Conservation (phyloP, 129 eudicot species). For the Ambrosia trifida region DNA sequence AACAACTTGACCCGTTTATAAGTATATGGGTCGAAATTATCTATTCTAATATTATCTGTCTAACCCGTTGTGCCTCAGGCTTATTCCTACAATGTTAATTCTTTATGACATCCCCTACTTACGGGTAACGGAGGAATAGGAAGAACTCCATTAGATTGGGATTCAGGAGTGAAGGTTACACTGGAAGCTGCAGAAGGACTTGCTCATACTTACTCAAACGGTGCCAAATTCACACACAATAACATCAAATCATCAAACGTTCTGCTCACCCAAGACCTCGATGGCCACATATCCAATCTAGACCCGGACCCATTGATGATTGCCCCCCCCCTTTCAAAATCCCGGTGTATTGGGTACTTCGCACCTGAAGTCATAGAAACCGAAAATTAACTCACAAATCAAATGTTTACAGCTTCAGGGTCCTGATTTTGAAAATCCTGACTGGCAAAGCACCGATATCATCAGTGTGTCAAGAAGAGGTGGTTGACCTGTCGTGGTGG, state of each 20-base stretch:
- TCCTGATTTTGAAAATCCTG: constrained; percentile 72
- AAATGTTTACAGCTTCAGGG: constrained; percentile 92
- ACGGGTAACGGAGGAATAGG: constrained; percentile 68
- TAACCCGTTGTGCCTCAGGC: no score
- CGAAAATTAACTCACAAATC: constrained; percentile 67
- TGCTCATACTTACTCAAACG: constrained; percentile 65
- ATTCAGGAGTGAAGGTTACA: constrained; percentile 60
- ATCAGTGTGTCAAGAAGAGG: constrained; percentile 53
- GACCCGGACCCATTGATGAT: constrained; percentile 67
- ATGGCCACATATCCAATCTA: constrained; percentile 61
- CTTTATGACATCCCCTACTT: neutral
- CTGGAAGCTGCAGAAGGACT: constrained; percentile 77
- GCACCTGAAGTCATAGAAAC: constrained; percentile 87
- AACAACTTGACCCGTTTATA: neutral
- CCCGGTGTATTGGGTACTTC: constrained; percentile 59
- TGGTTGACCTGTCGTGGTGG: constrained; percentile 84
- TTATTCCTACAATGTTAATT: neutral
- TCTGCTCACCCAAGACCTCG: constrained; percentile 57
- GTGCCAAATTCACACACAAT: constrained; percentile 61
- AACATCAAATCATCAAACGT: constrained; percentile 92
- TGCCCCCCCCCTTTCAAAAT: constrained; percentile 37
- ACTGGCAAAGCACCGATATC: constrained; percentile 77
- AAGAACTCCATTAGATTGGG: constrained; percentile 76
- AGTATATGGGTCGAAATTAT: neutral
- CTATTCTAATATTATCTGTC: no score